phyloP scores from a whole-genome alignment of 2,329 filamentous ascomycete species.

The Dothideomycetidae sp. region DNA sequence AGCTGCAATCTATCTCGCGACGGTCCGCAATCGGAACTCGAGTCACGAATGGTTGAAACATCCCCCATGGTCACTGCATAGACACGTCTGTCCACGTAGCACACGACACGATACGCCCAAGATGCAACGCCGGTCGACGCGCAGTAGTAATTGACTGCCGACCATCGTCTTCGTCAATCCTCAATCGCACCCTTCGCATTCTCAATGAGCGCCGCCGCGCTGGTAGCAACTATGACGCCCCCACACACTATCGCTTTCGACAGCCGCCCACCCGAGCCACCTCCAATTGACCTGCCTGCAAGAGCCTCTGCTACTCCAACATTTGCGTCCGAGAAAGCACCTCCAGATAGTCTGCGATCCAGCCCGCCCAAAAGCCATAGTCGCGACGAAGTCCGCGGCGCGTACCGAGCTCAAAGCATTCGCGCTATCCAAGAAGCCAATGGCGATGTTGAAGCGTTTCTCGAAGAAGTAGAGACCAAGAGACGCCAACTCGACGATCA shows the following conservation, averaged over 20 bases:
- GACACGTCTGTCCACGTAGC: no score
- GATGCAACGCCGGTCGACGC: no score
- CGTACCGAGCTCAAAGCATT: conserved; percentile 11
- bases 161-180: no score
- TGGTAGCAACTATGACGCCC: neutral
- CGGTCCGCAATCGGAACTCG: no score
- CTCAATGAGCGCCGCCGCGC: neutral
- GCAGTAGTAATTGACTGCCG: no score
- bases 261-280: neutral
- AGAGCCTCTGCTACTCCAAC: conserved; percentile 3
- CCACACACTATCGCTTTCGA: neutral
- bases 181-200: neutral
- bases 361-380: conserved; percentile 4
- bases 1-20: no score
- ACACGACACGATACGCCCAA: no score
- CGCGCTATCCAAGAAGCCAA: conserved; percentile 11
- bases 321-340: conserved; percentile 3
- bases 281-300: conserved; percentile 3
- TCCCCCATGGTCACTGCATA: no score
- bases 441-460: conserved; percentile 12
- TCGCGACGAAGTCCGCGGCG: conserved; percentile 10
- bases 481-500: conserved; percentile 24
- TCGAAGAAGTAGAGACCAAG: conserved; percentile 23
- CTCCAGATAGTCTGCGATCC: conserved; percentile 2
- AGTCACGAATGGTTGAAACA: no score